Base-by-base conservation (phyloP, 257 asterid genomes). In the Fraxinus pennsylvanica region DNA sequence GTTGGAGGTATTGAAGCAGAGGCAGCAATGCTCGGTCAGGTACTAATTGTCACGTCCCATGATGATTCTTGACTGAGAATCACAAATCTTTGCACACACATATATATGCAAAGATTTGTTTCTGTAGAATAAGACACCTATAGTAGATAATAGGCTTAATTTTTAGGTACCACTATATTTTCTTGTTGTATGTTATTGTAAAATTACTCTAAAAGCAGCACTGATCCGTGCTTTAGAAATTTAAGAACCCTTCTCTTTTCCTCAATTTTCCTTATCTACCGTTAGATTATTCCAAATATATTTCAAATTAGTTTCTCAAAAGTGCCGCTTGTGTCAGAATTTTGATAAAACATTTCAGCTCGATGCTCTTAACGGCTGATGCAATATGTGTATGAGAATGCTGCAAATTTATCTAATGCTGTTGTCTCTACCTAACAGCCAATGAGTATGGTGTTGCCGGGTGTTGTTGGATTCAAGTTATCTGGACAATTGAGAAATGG, bases 391-490 rank as follows among this genome's bases (percentile, higher is more conserved):
- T 12, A 3, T 47, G 6, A 47, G 21, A 52, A 52, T 52, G 22
- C 61, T 1, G 2, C n/a, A 1, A 6, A 9, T n/a, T 21, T 63
- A 12, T 10, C 1, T 70, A 35, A 25, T 47, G 68, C 67, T 84
- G 35, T 74, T 43, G 75, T 77, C 73, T 14, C 17, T 30, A 79
- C 73, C 73, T 78, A 82, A 74, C 94, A 93, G 98, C 97, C 97
- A 71, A 91, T 93, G 97, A 93, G 98, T 89, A 91, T 93, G 98
- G 98, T 93, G 79, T 84, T 93, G 81, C 98, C 97, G 13, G 98
- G 39, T 0, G 72, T 68, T 30, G 72, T 68, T 15, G 72, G 72
- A 14, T 68, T 68, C 72, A 68, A 68, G 43, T 35, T 68, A 30
- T 21, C 35, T 1, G 72, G 72, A 0, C 32, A 68, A 35, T 17